Percentiles rank a stretch among this genome's conserved stretches.
phyloP scores from a whole-genome alignment of 2,329 filamentous ascomycete genomes.

The Talaromyces sp. region DNA sequence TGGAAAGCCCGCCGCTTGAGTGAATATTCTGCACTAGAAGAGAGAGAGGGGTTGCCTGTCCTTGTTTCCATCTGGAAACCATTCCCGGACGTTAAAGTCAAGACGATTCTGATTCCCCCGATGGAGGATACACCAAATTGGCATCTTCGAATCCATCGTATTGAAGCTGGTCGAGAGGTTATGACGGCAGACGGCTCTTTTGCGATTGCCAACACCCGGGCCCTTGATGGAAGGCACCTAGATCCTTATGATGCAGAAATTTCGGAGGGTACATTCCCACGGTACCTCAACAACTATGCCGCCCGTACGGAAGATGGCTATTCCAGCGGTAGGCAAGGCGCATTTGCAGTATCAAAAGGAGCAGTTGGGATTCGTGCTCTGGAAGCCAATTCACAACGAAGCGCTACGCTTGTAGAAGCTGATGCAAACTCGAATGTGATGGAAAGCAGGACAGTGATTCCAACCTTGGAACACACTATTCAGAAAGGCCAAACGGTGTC shows the following conservation, averaged over 20 bases:
- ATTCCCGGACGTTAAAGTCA: neutral
- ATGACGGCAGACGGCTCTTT: constrained; percentile 1
- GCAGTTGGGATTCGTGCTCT: neutral
- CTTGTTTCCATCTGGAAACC: neutral
- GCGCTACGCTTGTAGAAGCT: neutral
- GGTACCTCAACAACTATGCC: neutral
- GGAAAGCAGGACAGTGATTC: neutral
- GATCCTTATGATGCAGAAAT: neutral
- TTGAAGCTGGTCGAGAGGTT: neutral
- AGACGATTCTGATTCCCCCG: neutral
- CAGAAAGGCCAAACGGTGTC: neutral
- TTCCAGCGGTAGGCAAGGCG: neutral
- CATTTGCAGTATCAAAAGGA: neutral
- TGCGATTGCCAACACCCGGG: neutral
- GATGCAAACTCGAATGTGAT: neutral
- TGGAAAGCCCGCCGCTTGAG: neutral
- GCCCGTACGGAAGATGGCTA: neutral
- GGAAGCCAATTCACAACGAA: neutral
- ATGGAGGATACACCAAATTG: neutral
- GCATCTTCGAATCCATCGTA: constrained; percentile 6
- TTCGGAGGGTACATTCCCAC: neutral
- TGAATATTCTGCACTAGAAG: neutral
- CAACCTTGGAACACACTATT: neutral
- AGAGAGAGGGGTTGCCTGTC: neutral
- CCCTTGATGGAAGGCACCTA: neutral